A percentile compares a stretch with the other conserved stretches of the same genome.
phyloP scores from a whole-genome alignment of 306 rosid genomes.

The Astragalus glycyphyllos region DNA sequence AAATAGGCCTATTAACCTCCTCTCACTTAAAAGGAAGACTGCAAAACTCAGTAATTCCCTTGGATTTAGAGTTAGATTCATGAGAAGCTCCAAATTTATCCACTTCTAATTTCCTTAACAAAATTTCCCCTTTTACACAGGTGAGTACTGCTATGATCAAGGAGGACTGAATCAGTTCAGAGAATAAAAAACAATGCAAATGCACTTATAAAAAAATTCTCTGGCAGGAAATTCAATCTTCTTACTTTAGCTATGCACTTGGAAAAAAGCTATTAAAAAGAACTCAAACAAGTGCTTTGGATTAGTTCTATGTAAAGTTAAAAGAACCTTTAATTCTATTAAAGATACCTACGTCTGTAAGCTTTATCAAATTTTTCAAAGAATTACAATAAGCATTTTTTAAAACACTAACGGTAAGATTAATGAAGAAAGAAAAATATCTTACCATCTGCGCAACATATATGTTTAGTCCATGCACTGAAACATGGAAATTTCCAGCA shows the following conservation, averaged over 20 bases:
- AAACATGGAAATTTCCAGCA: conserved; percentile 93
- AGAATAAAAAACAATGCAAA: not conserved
- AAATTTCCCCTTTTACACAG: not conserved
- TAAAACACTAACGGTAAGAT: conserved; percentile 17
- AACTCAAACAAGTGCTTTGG: not conserved
- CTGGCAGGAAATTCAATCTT: not conserved
- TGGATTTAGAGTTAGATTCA: conserved; percentile 9
- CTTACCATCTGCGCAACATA: conserved; percentile 93
- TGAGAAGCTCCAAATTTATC: not conserved
- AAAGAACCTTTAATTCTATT: not conserved
- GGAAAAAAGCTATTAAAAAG: conserved; percentile 1
- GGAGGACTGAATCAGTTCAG: not conserved
- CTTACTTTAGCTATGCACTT: not conserved
- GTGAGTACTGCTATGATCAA: not conserved
- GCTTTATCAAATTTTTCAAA: conserved; percentile 9
- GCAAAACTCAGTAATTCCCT: not conserved
- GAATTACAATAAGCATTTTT: conserved; percentile 26
- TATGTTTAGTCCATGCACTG: conserved; percentile 90
- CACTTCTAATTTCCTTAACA: not conserved
- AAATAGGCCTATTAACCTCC: conserved; percentile 1
- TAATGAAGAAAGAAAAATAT: conserved; percentile 20
- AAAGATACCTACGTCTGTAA: conserved; percentile 18
- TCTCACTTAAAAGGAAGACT: not conserved
- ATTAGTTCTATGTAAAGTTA: conserved; percentile 5
- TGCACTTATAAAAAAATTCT: too few relatives aligned